phyloP scores from a whole-genome alignment of 768 basidiomycete genomes.

The Megacollybia marginata region DNA sequence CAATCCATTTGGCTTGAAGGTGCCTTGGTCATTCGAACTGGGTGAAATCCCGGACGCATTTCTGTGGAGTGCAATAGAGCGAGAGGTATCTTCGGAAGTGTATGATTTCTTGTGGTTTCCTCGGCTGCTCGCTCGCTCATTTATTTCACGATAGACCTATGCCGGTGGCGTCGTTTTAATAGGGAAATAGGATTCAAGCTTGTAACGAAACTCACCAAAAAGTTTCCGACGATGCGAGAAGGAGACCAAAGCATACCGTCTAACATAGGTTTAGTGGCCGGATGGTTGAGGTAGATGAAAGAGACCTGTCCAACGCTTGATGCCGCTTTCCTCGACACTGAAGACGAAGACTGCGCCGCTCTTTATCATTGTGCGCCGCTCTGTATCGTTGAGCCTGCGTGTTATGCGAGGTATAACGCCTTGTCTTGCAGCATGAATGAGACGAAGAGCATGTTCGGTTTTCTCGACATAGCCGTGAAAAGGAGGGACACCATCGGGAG shows the following conservation, averaged over 20 bases:
- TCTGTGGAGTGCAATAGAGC: constrained; percentile 24
- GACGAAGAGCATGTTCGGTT: constrained; percentile 71
- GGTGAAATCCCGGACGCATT: constrained; percentile 32
- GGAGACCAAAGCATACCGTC: constrained; percentile 74
- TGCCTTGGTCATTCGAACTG: constrained; percentile 38
- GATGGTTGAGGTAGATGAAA: constrained; percentile 2
- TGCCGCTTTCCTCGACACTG: constrained; percentile 82
- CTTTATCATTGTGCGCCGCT: constrained; percentile 58
- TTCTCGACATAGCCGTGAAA: constrained; percentile 79
- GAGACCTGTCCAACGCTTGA: constrained; percentile 79
- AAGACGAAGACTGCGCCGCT: constrained; percentile 78
- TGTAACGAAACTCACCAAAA: constrained; percentile 46
- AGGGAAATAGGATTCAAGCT: neutral
- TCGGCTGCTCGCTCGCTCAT: constrained; percentile 56
- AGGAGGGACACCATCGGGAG: constrained; percentile 45
- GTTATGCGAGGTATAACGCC: constrained; percentile 78
- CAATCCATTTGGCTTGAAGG: constrained; percentile 65
- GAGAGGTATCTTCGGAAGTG: constrained; percentile 40
- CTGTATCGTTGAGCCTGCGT: constrained; percentile 78
- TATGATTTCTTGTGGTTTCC: constrained; percentile 42
- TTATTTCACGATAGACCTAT: constrained; percentile 79
- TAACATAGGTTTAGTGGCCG: constrained; percentile 16
- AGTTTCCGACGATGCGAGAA: constrained; percentile 79
- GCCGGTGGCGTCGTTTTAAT: neutral
- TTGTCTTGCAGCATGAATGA: constrained; percentile 76